Evolutionary conservation across 148 eudicot genomes (phyloP).

Genomic region (Rhododendron mucronatum): DNA sequence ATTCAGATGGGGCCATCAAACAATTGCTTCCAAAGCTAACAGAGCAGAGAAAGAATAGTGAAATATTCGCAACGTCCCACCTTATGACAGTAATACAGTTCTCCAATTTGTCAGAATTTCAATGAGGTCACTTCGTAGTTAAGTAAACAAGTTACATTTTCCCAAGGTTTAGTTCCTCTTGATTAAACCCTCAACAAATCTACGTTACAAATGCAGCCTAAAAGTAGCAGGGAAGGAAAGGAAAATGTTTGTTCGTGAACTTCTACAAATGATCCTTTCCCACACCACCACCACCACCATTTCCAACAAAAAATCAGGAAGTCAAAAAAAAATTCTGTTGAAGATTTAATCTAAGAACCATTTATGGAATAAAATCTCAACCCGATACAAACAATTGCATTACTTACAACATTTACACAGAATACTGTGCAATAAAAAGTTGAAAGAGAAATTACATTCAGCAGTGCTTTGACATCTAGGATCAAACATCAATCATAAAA

Average conservation of each 20-base stretch:
- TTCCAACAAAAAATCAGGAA: background rate
- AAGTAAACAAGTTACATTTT: background rate
- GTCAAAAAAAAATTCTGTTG: background rate
- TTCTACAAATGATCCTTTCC: background rate
- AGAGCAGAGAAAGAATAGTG: background rate
- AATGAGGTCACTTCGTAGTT: background rate
- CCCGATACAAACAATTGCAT: background rate
- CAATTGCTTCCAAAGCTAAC: background rate
- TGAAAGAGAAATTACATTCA: conserved; percentile 1
- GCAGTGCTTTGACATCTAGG: conserved; percentile 1
- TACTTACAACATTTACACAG: background rate
- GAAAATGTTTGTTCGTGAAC: background rate
- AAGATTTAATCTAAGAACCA: background rate
- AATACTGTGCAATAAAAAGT: background rate
- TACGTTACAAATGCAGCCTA: background rate
- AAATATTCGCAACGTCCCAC: background rate
- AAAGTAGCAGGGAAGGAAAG: background rate
- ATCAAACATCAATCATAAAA: background rate
- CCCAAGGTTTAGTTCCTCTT: background rate
- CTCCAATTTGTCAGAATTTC: background rate
- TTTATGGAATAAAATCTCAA: background rate
- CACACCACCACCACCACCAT: background rate
- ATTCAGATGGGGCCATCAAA: conserved; percentile 16
- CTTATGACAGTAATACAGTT: background rate
- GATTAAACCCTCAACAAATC: background rate